Evolutionary conservation across 2,329 filamentous ascomycete genomes (phyloP), one percentile per base, ranked within the genome.

Genomic region (Coniochaeta pulveracea): DNA sequence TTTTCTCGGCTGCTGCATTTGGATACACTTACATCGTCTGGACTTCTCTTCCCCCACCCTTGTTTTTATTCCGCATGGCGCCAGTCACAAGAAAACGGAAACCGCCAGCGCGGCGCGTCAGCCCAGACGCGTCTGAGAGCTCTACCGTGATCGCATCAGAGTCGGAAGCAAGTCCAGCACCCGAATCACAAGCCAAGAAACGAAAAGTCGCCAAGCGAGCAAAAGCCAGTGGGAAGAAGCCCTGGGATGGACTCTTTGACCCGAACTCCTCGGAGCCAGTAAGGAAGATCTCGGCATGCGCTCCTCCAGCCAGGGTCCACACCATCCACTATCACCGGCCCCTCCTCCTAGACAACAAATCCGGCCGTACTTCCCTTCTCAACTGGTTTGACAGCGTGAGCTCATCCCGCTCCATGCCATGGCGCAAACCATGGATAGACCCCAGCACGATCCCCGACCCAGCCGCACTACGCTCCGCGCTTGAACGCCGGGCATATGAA

Each of bases 401-500:
- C 45, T 46, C 53, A 10, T 39, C 52, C 2, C 68, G 69, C n/a
- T 50, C 55, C 10, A 74, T 74, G 69, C 69, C 69, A 3, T 74
- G 69, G 69, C 66, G 74, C 19, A 72, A 74, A 42, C 39, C 60
- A 3, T 79, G 72, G 69, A 55, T 72, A 34, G 53, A 73, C 34
- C 64, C 64, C 7, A 37, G 38, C 4, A 35, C 40, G 27, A 40
- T 45, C 12, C 17, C 34, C 11, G 44, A 55, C 11, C 43, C 47
- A 2, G 40, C 47, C 2, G 51, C 55, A n/a, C 53, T 68, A 7
- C 58, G 59, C 19, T 29, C 37, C n/a, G 50, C 49, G 3, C 55
- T 76, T 9, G 64, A 67, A 37, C 61, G 55, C 19, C 65, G 74
- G 30, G 74, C 73, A 2, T 79, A 79, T 52, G 65, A 77, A 48